phyloP scores from a whole-genome alignment of 352 stramenopile species.

The Phytophthora pini region DNA sequence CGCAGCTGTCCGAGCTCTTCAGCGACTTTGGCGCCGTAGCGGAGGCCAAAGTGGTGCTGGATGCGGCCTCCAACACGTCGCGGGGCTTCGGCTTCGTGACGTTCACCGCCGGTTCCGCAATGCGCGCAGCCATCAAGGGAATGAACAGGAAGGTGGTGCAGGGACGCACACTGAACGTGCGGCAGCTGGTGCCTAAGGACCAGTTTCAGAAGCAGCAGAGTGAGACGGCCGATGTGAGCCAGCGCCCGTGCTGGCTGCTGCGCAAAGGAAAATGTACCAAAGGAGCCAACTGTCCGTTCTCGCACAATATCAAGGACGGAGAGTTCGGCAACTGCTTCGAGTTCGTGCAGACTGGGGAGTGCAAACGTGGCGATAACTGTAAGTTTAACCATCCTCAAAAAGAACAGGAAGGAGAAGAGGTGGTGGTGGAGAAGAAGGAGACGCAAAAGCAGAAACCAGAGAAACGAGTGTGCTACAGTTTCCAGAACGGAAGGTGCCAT shows the following conservation, averaged over 20 bases:
- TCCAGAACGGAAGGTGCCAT: constrained; percentile 81
- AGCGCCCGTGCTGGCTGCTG: constrained; percentile 73
- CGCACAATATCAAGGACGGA: constrained; percentile 73
- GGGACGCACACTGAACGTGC: constrained; percentile 77
- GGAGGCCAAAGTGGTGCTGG: constrained; percentile 78
- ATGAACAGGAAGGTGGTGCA: constrained; percentile 82
- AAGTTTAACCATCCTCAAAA: constrained; percentile 65
- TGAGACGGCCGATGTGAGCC: constrained; percentile 40
- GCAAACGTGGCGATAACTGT: constrained; percentile 75
- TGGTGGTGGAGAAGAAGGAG: constrained; percentile 16
- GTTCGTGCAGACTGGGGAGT: constrained; percentile 74
- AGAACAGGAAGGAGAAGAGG: constrained; percentile 11
- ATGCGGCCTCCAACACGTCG: constrained; percentile 63
- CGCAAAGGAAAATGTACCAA: constrained; percentile 85
- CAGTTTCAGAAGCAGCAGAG: constrained; percentile 63
- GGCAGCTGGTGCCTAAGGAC: constrained; percentile 76
- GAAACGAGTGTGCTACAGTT: constrained; percentile 74
- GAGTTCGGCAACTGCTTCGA: constrained; percentile 86
- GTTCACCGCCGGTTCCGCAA: constrained; percentile 72
- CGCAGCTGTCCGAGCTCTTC: constrained; percentile 76
- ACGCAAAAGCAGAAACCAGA: constrained; percentile 34
- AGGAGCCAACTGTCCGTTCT: constrained; percentile 73
- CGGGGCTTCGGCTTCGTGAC: constrained; percentile 87
- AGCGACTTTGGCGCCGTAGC: constrained; percentile 70
- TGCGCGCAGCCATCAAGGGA: constrained; percentile 73